These are phyloP conservation scores for Ecytonucleospora hepatopenaei DNA, from an alignment of 371 early-diverging fungal species.

Conservation along the genomic window DNA sequence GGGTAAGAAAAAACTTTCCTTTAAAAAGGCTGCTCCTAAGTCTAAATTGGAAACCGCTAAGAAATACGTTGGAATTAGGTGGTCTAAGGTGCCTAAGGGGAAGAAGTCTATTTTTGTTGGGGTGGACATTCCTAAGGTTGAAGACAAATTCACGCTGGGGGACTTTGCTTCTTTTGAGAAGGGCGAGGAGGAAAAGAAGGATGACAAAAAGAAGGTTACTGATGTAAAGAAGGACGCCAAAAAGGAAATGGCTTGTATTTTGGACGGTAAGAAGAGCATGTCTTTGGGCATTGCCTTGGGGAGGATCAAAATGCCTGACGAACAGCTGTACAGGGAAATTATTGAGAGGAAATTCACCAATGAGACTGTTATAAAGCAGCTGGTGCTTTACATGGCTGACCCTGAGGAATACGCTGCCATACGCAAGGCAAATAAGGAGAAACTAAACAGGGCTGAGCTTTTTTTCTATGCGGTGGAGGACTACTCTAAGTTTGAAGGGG, in stretches of 20 bases:
- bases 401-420: conserved; percentile 29
- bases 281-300: conserved; percentile 45
- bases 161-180: conserved; percentile 33
- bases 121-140: conserved; percentile 7
- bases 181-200: not conserved
- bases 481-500: not conserved
- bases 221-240: not conserved
- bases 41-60: conserved; percentile 9
- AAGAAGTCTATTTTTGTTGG: conserved; percentile 14
- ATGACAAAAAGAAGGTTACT: conserved; percentile 10
- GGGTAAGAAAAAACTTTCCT: not conserved
- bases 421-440: not conserved
- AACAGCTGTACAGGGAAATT: conserved; percentile 22
- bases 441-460: conserved; percentile 24
- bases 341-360: conserved; percentile 8
- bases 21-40: conserved; percentile 1
- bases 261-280: conserved; percentile 42
- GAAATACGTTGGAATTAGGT: conserved; percentile 22
- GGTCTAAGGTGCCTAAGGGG: conserved; percentile 32
- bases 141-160: conserved; percentile 11
- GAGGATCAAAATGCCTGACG: conserved; percentile 29
- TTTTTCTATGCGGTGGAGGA: conserved; percentile 37
- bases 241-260: not conserved
- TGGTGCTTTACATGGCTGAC: conserved; percentile 40
- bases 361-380: conserved; percentile 48